A percentile compares a stretch with the other conserved stretches of the same genome.
Conservation (phyloP, 139 green algal species). For the Zygnema circumcarinatum region DNA sequence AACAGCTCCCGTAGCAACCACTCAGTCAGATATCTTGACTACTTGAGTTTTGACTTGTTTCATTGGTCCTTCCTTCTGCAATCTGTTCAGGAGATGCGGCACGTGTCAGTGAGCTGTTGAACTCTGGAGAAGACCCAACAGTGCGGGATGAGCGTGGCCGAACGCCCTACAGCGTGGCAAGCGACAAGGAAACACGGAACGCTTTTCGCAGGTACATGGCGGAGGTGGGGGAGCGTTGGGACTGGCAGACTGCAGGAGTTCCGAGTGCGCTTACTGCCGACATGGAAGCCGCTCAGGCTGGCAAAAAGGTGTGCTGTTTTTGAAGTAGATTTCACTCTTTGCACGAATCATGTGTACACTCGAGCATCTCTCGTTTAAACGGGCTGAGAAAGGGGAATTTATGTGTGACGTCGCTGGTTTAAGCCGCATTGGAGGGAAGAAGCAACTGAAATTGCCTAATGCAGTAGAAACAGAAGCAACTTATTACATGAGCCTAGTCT, state of each 20-base stretch:
- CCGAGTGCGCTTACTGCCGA: slow-evolving; percentile 78
- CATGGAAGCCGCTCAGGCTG: slow-evolving; percentile 31
- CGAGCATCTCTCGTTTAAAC: background rate
- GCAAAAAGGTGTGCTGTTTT: slow-evolving; percentile 27
- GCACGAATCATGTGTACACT: background rate
- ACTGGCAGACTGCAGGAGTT: slow-evolving; percentile 69
- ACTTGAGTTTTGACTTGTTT: no score
- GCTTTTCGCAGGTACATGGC: slow-evolving; percentile 77
- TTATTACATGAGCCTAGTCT: background rate
- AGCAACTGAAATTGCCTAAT: no score
- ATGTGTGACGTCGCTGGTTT: background rate
- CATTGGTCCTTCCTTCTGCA: no score
- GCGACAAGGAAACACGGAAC: slow-evolving; percentile 73
- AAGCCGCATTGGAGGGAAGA: no score
- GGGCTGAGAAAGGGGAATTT: background rate
- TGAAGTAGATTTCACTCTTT: background rate
- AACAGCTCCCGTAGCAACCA: no score
- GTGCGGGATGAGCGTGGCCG: slow-evolving; percentile 59
- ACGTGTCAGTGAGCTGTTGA: slow-evolving; percentile 48
- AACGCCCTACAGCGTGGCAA: slow-evolving; percentile 72
- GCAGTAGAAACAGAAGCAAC: background rate
- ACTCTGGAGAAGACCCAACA: slow-evolving; percentile 16
- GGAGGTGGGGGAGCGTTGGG: slow-evolving; percentile 64
- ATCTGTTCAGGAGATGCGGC: slow-evolving; percentile 24
- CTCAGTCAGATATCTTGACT: no score